These are phyloP conservation scores for Ogataea paraovalis DNA, from an alignment of 805 yeast species.

Conservation along the genomic window DNA sequence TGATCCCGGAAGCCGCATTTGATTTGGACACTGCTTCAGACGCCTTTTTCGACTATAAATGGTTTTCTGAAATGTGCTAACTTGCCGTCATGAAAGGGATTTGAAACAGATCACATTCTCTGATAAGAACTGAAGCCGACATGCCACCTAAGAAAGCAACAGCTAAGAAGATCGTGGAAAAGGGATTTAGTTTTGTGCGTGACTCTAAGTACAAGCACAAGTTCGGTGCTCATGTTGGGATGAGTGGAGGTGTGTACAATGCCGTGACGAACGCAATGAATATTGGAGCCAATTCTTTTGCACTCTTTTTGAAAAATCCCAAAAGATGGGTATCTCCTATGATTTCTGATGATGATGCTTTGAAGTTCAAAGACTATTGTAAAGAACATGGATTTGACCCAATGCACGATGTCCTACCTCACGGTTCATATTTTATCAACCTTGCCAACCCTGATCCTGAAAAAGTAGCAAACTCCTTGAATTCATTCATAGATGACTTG, in stretches of 20 bases:
- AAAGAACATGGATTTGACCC: conserved; percentile 64
- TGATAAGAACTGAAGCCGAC: not conserved
- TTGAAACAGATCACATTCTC: too few relatives aligned
- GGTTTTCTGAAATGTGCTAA: too few relatives aligned
- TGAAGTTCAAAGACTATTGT: conserved; percentile 62
- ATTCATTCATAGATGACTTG: conserved; percentile 80
- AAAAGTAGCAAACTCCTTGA: conserved; percentile 71
- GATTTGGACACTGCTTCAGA: too few relatives aligned
- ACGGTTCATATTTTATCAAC: conserved; percentile 91
- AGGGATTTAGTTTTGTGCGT: conserved; percentile 37
- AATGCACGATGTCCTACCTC: conserved; percentile 79
- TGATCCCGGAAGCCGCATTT: not conserved
- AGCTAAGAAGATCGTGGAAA: conserved; percentile 8
- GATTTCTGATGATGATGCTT: conserved; percentile 61
- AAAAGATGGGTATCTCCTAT: conserved; percentile 88
- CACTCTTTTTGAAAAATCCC: conserved; percentile 85
- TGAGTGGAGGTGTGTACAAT: conserved; percentile 61
- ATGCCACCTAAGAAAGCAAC: conserved; percentile 25
- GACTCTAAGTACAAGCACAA: conserved; percentile 42
- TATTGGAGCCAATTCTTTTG: conserved; percentile 76
- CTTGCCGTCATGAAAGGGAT: too few relatives aligned
- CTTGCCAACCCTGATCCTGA: conserved; percentile 85
- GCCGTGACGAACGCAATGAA: conserved; percentile 40
- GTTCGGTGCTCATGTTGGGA: conserved; percentile 88
- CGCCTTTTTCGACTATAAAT: too few relatives aligned